Conservation (phyloP, 2,329 filamentous ascomycete species). For the Talaromyces funiculosus region DNA sequence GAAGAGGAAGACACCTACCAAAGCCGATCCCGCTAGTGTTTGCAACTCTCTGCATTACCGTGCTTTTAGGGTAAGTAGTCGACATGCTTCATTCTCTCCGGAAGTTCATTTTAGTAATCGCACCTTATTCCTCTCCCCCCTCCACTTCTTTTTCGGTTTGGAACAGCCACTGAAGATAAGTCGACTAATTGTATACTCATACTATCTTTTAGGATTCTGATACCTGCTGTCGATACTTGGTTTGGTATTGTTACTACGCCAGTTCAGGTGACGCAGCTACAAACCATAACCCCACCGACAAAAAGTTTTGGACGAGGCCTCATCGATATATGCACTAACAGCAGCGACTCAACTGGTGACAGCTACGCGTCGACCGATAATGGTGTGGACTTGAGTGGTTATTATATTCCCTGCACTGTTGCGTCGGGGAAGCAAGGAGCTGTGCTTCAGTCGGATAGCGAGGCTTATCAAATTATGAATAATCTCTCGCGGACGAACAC, state of each 20-base stretch:
- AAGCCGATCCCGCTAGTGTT: not conserved
- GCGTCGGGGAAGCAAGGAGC: not conserved
- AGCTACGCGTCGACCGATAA: not conserved
- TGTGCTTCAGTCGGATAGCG: not conserved
- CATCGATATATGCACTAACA: not conserved
- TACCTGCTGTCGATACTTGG: not conserved
- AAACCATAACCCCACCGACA: not conserved
- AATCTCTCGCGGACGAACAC: not conserved
- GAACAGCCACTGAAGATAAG: not conserved
- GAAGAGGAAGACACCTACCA: not conserved
- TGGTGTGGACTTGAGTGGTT: not conserved
- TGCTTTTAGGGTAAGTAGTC: not conserved
- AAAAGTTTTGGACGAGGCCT: not conserved
- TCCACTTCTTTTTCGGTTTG: not conserved
- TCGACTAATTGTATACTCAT: not conserved
- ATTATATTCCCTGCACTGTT: not conserved
- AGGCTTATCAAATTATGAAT: not conserved
- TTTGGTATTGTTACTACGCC: not conserved
- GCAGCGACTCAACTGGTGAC: not conserved
- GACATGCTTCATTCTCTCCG: not conserved
- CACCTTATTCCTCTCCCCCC: too few species aligned
- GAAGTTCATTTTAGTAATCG: not conserved
- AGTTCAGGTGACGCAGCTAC: not conserved
- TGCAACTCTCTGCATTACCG: not conserved
- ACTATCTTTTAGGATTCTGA: not conserved